Evolutionary conservation across 148 eudicot genomes (phyloP).

Genomic region (Amaranthus cruentus): DNA sequence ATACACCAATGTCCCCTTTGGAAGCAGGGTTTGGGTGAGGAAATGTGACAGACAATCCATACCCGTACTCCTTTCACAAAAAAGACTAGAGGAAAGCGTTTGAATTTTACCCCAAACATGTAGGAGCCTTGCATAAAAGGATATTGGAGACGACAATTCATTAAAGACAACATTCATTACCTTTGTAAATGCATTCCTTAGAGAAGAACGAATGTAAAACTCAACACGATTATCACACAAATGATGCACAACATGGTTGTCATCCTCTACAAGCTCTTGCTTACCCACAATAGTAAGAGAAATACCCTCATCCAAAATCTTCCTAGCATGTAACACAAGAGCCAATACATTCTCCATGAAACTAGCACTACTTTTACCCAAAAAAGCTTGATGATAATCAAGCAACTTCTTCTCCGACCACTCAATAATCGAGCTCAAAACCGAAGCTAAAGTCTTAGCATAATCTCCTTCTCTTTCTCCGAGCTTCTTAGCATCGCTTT

Average conservation of each 20-base stretch:
- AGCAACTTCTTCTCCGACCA: conserved; percentile 73
- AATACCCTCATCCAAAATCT: conserved; percentile 66
- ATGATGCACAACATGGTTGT: neutral
- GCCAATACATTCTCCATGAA: conserved; percentile 58
- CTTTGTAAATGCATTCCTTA: conserved; percentile 64
- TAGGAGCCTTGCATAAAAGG: no score
- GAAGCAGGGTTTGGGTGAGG: no score
- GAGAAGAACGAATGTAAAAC: conserved; percentile 60
- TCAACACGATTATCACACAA: conserved; percentile 59
- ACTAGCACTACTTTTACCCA: conserved; percentile 25
- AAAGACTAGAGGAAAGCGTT: no score
- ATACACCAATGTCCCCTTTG: no score
- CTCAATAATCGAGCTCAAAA: conserved; percentile 45
- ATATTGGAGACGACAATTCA: no score
- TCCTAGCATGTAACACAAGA: conserved; percentile 44
- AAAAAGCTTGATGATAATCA: conserved; percentile 47
- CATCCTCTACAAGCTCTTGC: conserved; percentile 36
- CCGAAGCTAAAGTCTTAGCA: conserved; percentile 49
- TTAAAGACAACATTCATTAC: conserved; percentile 21
- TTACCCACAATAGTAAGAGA: conserved; percentile 31
- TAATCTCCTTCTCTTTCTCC: conserved; percentile 53
- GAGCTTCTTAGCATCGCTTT: conserved; percentile 54
- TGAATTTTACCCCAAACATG: no score
- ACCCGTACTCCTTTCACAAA: no score
- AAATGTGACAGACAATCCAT: no score